Evolutionary conservation across 2,329 filamentous ascomycete species (phyloP), one percentile per base, ranked within the genome.

Genomic region (Xylaria hypoxylon): DNA sequence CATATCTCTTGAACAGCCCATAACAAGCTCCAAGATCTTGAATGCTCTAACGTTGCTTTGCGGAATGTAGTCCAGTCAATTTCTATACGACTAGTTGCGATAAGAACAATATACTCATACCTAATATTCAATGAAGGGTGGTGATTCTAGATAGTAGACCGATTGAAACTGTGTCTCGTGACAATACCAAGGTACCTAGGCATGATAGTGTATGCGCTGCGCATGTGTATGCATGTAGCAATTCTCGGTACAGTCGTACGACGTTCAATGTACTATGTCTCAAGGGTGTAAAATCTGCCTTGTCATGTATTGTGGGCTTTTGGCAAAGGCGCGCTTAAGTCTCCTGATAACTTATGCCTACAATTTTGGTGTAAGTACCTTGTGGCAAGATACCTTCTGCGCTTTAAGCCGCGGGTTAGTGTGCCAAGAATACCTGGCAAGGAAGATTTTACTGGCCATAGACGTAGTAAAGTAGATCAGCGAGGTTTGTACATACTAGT

Each of bases 211-310:
- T n/a, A 24, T 55, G 15, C 13, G 13, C 13, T 40, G 13, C 13
- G 52, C 8, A 28, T 28, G 11, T 13, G 11, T 42, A 26, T n/a
- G 19, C 33, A 52, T 35, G 24, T 11, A 42, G 52, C 35, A 28
- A 28, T 42, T 19, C 51, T 55, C 51, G 22, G 13, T 28, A 6
- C 22, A 42, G 51, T 38, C 42, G 52, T 26, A 31, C 35, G 5
- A 40, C 52, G 22, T 38, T 55, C n/a, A 24, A 55, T 42, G 35
- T 55, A n/a, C n/a, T n/a, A n/a, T n/a, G n/a, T n/a, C n/a, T n/a
- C n/a, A n/a, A n/a, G n/a, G n/a, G n/a, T n/a, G n/a, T n/a, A n/a
- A n/a, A n/a, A n/a, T n/a, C n/a, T n/a, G n/a, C n/a, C n/a, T n/a
- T n/a, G n/a, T n/a, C n/a, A n/a, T n/a, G n/a, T n/a, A n/a, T n/a